Percentiles rank a stretch among this genome's conserved stretches.
Conservation (phyloP, 345 rosid genomes). For the Citrus hindsii region DNA sequence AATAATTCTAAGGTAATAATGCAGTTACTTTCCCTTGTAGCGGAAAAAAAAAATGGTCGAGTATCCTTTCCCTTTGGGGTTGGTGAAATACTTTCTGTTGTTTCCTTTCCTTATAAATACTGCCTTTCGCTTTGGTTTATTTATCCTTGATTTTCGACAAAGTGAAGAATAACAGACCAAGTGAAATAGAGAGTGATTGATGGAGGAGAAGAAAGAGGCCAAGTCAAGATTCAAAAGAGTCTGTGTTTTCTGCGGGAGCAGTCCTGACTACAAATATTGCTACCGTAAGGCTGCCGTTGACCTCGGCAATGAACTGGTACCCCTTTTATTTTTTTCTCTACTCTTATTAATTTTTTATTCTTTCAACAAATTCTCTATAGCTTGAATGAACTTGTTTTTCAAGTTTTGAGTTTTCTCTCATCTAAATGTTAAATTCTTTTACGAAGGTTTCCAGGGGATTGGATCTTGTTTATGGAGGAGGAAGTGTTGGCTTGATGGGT, state of each 20-base stretch:
- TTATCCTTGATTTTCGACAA: background rate
- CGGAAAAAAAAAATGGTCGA: too few relatives aligned
- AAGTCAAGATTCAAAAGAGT: conserved; percentile 60
- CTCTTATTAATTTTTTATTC: background rate
- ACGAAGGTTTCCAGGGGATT: conserved; percentile 46
- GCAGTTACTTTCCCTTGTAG: too few relatives aligned
- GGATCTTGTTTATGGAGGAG: conserved; percentile 74
- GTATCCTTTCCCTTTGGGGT: background rate
- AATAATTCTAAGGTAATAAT: too few relatives aligned
- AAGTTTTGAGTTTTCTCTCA: too few relatives aligned
- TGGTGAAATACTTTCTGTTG: background rate
- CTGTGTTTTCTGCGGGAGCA: conserved; percentile 92
- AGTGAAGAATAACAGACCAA: background rate
- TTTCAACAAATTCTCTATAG: background rate
- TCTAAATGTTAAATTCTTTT: background rate
- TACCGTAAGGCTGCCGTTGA: conserved; percentile 79
- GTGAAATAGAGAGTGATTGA: background rate
- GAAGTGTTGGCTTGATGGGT: conserved; percentile 72
- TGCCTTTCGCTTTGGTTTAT: background rate
- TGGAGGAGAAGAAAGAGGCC: conserved; percentile 24
- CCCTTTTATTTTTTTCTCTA: background rate
- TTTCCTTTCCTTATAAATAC: background rate
- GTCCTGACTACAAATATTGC: conserved; percentile 61
- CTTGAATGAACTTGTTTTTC: background rate
- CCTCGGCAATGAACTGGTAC: conserved; percentile 75